A percentile compares a stretch with the other conserved stretches of the same genome.
phyloP scores from a whole-genome alignment of 2,329 filamentous ascomycete genomes.

The Xylaria sp. region DNA sequence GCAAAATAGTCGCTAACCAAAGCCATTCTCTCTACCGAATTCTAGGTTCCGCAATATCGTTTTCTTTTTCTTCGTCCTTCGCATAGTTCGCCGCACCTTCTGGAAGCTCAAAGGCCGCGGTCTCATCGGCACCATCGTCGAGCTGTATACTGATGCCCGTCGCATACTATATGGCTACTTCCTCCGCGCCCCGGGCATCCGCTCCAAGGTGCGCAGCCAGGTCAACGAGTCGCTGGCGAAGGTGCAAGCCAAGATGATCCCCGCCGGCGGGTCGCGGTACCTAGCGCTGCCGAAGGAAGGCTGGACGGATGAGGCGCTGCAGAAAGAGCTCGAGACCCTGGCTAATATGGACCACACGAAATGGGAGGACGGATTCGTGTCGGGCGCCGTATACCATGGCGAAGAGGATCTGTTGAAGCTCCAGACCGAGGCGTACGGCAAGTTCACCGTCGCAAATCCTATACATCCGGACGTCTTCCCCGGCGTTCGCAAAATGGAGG shows the following conservation, averaged over 20 bases:
- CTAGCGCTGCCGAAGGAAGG: slow-evolving; percentile 81
- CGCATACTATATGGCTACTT: slow-evolving; percentile 84
- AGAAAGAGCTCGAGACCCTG: slow-evolving; percentile 78
- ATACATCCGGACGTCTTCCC: slow-evolving; percentile 99
- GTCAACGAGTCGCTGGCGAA: slow-evolving; percentile 80
- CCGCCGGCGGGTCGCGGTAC: slow-evolving; percentile 73
- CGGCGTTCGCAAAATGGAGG: slow-evolving; percentile 98
- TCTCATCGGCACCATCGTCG: slow-evolving; percentile 75
- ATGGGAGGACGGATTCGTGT: slow-evolving; percentile 96
- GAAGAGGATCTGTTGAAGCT: slow-evolving; percentile 80
- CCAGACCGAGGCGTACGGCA: slow-evolving; percentile 90
- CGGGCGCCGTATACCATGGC: slow-evolving; percentile 94
- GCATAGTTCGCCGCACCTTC: slow-evolving; percentile 79
- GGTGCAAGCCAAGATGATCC: slow-evolving; percentile 82
- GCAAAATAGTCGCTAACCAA: slow-evolving; percentile 3
- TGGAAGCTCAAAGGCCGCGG: slow-evolving; percentile 91
- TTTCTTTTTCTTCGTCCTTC: slow-evolving; percentile 85
- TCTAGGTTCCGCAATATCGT: slow-evolving; percentile 80
- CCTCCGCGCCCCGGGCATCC: slow-evolving; percentile 83
- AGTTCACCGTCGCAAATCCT: slow-evolving; percentile 94
- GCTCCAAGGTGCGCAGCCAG: slow-evolving; percentile 82
- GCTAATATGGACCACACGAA: slow-evolving; percentile 89
- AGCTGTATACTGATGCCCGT: slow-evolving; percentile 74
- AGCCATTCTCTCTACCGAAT: not conserved
- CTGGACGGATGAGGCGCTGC: slow-evolving; percentile 78